A percentile compares a stretch with the other conserved stretches of the same genome.
phyloP scores from a whole-genome alignment of 176 grass and related monocot species.

The Thalia dealbata region DNA sequence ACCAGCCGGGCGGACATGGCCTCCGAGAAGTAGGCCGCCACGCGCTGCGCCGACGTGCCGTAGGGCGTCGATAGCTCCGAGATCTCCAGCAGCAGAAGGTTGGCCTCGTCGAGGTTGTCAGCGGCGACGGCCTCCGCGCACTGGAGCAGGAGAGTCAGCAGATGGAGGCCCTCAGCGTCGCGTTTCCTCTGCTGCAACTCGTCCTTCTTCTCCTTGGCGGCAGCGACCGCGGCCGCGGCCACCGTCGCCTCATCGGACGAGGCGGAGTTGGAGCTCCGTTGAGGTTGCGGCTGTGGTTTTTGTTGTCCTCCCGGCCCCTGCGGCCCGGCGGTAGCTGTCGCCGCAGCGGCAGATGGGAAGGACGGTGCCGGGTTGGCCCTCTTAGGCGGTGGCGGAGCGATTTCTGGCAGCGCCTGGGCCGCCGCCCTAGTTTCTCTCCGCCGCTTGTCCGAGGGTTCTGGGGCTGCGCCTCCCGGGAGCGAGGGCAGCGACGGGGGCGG shows the following conservation, averaged over 20 bases:
- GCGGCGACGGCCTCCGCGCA: conserved; percentile 27
- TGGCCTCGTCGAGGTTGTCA: conserved; percentile 23
- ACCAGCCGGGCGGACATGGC: conserved; percentile 90
- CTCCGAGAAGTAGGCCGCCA: conserved; percentile 95
- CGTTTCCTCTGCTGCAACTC: conserved; percentile 22
- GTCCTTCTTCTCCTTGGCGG: conserved; percentile 1
- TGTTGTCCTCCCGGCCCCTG: background rate
- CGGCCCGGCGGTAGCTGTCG: background rate
- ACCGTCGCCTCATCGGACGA: conserved; percentile 11
- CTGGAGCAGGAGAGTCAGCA: conserved; percentile 23
- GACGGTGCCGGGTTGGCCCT: background rate
- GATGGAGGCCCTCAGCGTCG: conserved; percentile 18
- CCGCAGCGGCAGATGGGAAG: background rate
- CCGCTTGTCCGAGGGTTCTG: conserved; percentile 20
- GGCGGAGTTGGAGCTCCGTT: conserved; percentile 5
- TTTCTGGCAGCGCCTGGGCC: conserved; percentile 15
- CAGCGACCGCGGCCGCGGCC: background rate
- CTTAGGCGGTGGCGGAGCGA: conserved; percentile 2
- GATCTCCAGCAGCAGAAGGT: conserved; percentile 23
- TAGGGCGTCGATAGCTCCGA: conserved; percentile 29
- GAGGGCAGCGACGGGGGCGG: background rate
- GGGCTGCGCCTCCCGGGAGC: background rate
- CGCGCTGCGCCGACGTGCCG: conserved; percentile 44
- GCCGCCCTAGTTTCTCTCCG: conserved; percentile 13
- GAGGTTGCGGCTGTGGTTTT: background rate